A percentile compares a stretch with the other conserved stretches of the same genome.
phyloP scores from a whole-genome alignment of 2,329 filamentous ascomycete species.

The Albophoma yamanashiensis region DNA sequence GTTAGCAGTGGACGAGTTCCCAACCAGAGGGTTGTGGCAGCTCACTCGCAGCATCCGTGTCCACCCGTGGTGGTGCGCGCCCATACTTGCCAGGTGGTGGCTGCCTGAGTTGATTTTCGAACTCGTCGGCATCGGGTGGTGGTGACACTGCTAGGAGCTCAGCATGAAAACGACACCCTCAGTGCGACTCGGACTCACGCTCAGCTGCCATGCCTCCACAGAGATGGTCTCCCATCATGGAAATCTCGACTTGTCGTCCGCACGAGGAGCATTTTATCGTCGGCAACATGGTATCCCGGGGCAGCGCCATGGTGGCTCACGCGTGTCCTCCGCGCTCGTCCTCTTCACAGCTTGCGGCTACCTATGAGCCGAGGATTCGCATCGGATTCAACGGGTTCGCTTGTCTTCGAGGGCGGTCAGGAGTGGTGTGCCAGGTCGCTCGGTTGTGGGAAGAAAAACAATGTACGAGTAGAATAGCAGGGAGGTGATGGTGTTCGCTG shows the following conservation, averaged over 20 bases:
- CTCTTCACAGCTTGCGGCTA: not conserved
- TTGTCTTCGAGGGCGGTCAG: not conserved
- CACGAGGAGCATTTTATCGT: constrained; percentile 84
- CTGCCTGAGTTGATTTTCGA: constrained; percentile 12
- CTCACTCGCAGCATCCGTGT: constrained; percentile 44
- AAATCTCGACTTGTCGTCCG: constrained; percentile 67
- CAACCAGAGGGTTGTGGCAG: not conserved
- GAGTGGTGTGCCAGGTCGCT: not conserved
- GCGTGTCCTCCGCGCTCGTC: not conserved
- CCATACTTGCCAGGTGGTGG: constrained; percentile 24
- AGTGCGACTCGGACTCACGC: constrained; percentile 20
- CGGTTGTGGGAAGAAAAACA: not conserved
- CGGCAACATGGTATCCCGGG: constrained; percentile 58
- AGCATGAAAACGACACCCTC: not conserved
- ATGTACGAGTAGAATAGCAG: not conserved
- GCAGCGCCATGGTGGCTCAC: constrained; percentile 32
- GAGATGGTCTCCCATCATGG: constrained; percentile 75
- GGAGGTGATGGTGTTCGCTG: too few relatives aligned
- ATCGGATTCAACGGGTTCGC: not conserved
- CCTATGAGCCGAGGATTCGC: not conserved
- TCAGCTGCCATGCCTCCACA: constrained; percentile 45
- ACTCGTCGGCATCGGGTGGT: constrained; percentile 20
- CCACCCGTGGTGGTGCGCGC: constrained; percentile 34
- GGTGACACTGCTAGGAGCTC: constrained; percentile 22
- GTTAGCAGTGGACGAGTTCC: not conserved